Conservation (phyloP, 2,329 filamentous ascomycete species). For the Pseudogymnoascus sp. region DNA sequence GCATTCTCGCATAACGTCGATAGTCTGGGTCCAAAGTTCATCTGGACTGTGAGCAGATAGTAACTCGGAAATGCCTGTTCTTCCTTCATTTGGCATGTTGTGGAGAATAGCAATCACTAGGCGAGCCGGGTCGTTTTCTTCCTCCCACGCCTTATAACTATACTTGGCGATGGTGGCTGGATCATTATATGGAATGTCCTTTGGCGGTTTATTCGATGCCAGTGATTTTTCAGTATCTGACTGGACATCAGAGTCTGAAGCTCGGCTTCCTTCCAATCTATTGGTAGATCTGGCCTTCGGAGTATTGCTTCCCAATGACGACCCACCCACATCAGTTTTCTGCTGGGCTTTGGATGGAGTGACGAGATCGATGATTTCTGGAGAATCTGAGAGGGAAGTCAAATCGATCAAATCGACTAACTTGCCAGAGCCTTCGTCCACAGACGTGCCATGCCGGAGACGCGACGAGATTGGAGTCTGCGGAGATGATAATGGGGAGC, state of each 20-base stretch:
- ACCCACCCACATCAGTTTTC: background rate
- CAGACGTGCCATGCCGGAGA: background rate
- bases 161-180: constrained; percentile 20
- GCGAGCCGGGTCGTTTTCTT: constrained; percentile 27
- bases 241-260: constrained; percentile 15
- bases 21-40: constrained; percentile 17
- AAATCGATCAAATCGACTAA: constrained; percentile 23
- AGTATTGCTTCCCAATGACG: background rate
- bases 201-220: constrained; percentile 11
- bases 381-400: constrained; percentile 17
- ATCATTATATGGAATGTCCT: constrained; percentile 19
- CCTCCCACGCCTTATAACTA: constrained; percentile 17
- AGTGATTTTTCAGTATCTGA: constrained; percentile 1
- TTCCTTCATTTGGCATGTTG: constrained; percentile 20
- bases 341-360: constrained; percentile 14
- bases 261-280: constrained; percentile 12
- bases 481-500: background rate
- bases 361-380: constrained; percentile 13
- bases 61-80: constrained; percentile 13
- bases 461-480: background rate
- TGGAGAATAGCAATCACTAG: constrained; percentile 37
- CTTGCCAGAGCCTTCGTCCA: background rate
- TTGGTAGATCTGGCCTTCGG: constrained; percentile 14
- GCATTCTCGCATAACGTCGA: constrained; percentile 13
- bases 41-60: constrained; percentile 14